phyloP scores from a whole-genome alignment of 2,329 filamentous ascomycete species.

The Eutypa lata region DNA sequence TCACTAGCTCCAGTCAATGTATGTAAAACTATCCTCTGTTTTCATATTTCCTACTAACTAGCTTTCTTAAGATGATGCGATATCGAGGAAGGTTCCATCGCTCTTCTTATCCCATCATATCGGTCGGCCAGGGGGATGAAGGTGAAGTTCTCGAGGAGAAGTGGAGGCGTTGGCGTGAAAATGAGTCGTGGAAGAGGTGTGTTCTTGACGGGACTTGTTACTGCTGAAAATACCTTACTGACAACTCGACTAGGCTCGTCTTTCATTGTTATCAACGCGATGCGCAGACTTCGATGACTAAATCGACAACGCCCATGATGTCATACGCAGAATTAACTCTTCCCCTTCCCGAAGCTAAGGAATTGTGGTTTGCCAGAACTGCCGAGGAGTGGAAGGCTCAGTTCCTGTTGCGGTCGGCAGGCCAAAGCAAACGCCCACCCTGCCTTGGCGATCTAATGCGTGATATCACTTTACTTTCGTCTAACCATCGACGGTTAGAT shows the following conservation, averaged over 20 bases:
- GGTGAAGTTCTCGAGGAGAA: slow-evolving; percentile 58
- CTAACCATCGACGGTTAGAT: slow-evolving; percentile 51
- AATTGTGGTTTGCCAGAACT: slow-evolving; percentile 63
- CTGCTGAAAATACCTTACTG: not conserved
- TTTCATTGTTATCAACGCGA: slow-evolving; percentile 65
- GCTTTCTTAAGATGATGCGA: slow-evolving; percentile 45
- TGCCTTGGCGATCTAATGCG: slow-evolving; percentile 55
- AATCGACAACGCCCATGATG: slow-evolving; percentile 61
- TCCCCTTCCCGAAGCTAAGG: slow-evolving; percentile 59
- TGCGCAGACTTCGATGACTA: slow-evolving; percentile 63
- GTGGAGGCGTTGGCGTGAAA: slow-evolving; percentile 62
- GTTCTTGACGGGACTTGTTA: not conserved
- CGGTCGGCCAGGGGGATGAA: slow-evolving; percentile 51
- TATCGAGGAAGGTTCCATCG: slow-evolving; percentile 57
- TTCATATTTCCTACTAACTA: slow-evolving; percentile 6
- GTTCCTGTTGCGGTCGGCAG: slow-evolving; percentile 44
- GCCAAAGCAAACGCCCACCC: slow-evolving; percentile 41
- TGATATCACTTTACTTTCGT: slow-evolving; percentile 50
- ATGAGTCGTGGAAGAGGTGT: slow-evolving; percentile 64
- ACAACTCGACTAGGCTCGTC: slow-evolving; percentile 44
- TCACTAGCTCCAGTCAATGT: slow-evolving; percentile 43
- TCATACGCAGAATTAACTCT: slow-evolving; percentile 68
- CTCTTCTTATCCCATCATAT: slow-evolving; percentile 49
- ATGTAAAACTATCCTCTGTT: slow-evolving; percentile 13
- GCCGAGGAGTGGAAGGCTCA: slow-evolving; percentile 63